Evolutionary conservation across 2,329 filamentous ascomycete genomes (phyloP).

Genomic region (Fusarium pseudoanthophilum): DNA sequence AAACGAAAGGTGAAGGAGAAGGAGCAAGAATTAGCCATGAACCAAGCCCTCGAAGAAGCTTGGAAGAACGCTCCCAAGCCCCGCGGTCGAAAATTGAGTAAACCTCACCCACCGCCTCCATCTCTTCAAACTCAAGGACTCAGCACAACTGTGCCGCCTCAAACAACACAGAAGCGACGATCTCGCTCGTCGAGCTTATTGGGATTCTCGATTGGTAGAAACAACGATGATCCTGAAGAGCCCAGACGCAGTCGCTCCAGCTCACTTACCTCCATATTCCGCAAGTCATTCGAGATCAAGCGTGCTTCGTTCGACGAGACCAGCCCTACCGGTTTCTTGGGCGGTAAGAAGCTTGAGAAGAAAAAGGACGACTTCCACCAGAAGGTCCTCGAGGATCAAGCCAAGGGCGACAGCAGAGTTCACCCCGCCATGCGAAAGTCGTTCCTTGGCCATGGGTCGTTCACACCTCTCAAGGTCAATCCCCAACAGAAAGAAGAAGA

Average conservation of each 20-base stretch:
- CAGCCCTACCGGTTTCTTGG: conserved; percentile 52
- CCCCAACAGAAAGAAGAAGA: conserved; percentile 41
- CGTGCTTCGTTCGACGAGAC: conserved; percentile 48
- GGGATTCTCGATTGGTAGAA: conserved; percentile 38
- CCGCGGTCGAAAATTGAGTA: conserved; percentile 47
- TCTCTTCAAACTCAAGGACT: conserved; percentile 22
- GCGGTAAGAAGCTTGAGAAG: conserved; percentile 55
- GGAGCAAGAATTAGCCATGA: conserved; percentile 30
- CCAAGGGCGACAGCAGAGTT: conserved; percentile 43
- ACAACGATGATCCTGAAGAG: conserved; percentile 38
- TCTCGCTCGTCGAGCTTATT: conserved; percentile 44
- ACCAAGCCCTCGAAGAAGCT: conserved; percentile 38
- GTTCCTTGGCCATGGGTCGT: conserved; percentile 41
- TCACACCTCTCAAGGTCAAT: conserved; percentile 44
- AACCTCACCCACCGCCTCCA: conserved; percentile 45
- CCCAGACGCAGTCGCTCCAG: conserved; percentile 49
- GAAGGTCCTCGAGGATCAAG: conserved; percentile 42
- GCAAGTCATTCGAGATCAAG: conserved; percentile 50
- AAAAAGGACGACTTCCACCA: conserved; percentile 50
- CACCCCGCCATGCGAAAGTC: conserved; percentile 51
- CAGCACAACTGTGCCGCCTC: conserved; percentile 31
- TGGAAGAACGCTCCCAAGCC: conserved; percentile 39
- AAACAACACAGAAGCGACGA: conserved; percentile 35
- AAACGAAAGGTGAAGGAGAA: conserved; percentile 38
- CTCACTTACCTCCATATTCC: conserved; percentile 52